phyloP scores from a whole-genome alignment of 208 protist species.

The Crithidia expoeki region DNA sequence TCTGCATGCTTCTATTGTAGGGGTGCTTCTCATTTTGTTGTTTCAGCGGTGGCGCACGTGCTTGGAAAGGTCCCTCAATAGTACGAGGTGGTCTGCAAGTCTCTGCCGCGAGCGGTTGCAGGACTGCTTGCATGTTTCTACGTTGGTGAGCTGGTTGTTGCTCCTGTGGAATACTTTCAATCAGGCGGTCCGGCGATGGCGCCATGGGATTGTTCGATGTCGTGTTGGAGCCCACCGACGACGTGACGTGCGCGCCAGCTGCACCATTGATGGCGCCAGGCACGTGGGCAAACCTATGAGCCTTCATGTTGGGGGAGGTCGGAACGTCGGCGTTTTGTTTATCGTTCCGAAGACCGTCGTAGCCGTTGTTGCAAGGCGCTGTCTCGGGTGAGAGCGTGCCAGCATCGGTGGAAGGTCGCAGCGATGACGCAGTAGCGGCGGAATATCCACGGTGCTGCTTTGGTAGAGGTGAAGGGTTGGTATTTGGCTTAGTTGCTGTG shows the following conservation, averaged over 20 bases:
- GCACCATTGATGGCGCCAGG: too few species aligned
- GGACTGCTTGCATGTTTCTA: too few species aligned
- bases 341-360: background rate
- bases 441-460: background rate
- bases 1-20: background rate
- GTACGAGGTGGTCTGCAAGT: background rate
- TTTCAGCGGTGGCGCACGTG: background rate
- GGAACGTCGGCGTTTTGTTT: background rate
- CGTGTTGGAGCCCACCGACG: constrained; percentile 15
- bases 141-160: background rate
- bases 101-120: background rate
- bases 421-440: constrained; percentile 8
- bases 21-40: background rate
- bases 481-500: too few species aligned
- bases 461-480: background rate
- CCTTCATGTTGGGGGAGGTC: background rate
- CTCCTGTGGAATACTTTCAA: background rate
- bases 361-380: background rate
- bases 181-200: constrained; percentile 25
- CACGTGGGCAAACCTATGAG: too few species aligned
- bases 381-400: constrained; percentile 14
- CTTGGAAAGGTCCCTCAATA: background rate
- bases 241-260: background rate
- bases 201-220: constrained; percentile 21
- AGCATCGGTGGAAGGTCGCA: constrained; percentile 21